Evolutionary conservation across 140 eudicot genomes (phyloP).

Genomic region (Eryngium alpinum): DNA sequence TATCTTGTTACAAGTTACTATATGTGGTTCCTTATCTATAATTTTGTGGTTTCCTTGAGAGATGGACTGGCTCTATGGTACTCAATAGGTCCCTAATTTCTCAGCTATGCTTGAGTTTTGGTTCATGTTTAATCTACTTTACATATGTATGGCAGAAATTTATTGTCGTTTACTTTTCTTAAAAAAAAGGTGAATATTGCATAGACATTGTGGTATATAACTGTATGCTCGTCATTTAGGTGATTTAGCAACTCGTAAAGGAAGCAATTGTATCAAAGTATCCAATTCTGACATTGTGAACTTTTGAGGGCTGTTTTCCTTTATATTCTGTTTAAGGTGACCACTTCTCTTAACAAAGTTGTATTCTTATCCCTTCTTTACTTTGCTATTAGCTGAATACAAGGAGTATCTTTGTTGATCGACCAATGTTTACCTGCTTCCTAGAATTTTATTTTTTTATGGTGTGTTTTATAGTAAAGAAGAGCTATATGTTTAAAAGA

Average conservation of each 20-base stretch:
- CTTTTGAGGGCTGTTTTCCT: too few relatives aligned
- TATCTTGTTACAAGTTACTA: not conserved
- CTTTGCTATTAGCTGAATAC: too few relatives aligned
- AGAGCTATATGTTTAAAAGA: not conserved
- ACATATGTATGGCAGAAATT: not conserved
- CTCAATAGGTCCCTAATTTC: too few relatives aligned
- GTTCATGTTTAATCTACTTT: not conserved
- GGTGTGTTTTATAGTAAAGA: not conserved
- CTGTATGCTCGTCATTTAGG: not conserved
- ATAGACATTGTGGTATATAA: not conserved
- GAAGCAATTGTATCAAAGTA: not conserved
- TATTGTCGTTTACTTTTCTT: not conserved
- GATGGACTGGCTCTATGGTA: too few relatives aligned
- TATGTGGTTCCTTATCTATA: not conserved
- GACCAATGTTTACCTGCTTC: not conserved
- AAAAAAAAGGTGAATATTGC: not conserved
- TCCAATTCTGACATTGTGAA: too few relatives aligned
- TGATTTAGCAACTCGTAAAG: not conserved
- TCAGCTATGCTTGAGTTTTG: not conserved
- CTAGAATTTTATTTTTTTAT: not conserved
- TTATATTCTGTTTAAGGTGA: too few relatives aligned
- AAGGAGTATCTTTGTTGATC: constrained; percentile 1
- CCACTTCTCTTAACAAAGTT: too few relatives aligned
- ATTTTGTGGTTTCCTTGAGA: not conserved
- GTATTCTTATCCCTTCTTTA: too few relatives aligned